A percentile compares a stretch with the other conserved stretches of the same genome.
phyloP scores from a whole-genome alignment of 225 moss, liverwort and hornwort species.

The Antitrichia curtipendula region DNA sequence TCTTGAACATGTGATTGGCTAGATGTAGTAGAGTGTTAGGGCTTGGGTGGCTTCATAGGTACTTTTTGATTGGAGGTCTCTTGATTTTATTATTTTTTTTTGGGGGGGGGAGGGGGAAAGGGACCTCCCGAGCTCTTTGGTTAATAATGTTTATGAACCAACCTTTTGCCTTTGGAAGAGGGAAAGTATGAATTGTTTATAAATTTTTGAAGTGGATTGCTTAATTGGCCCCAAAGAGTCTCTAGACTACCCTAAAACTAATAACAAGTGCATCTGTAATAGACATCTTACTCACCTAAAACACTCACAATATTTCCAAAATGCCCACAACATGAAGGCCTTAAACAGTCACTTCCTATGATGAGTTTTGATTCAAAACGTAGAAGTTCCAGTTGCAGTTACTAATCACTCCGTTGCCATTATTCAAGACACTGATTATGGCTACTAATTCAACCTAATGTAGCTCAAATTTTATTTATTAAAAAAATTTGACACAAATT shows the following conservation, averaged over 20 bases:
- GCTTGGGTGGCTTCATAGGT: no score
- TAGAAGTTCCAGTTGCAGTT: neutral
- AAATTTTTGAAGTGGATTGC: neutral
- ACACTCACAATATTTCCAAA: accelerated
- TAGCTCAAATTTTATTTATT: neutral
- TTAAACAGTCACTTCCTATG: neutral
- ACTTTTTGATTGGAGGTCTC: no score
- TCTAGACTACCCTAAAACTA: accelerated
- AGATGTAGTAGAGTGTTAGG: no score
- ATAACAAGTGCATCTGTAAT: neutral
- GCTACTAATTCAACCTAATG: neutral
- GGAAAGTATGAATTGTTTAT: neutral
- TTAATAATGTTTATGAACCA: no score
- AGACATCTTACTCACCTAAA: neutral
- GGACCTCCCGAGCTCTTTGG: no score
- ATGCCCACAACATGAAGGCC: neutral
- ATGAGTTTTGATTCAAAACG: neutral
- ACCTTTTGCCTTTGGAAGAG: no score
- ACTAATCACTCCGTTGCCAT: neutral
- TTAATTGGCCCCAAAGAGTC: neutral
- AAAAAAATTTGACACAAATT: accelerated
- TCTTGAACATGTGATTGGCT: no score
- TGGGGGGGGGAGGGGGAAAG: no score
- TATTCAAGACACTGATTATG: neutral
- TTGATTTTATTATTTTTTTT: no score